Evolutionary conservation across 371 early-diverging fungal genomes (phyloP), one percentile per base, ranked within the genome.

Genomic region (Actinomucor elegans): DNA sequence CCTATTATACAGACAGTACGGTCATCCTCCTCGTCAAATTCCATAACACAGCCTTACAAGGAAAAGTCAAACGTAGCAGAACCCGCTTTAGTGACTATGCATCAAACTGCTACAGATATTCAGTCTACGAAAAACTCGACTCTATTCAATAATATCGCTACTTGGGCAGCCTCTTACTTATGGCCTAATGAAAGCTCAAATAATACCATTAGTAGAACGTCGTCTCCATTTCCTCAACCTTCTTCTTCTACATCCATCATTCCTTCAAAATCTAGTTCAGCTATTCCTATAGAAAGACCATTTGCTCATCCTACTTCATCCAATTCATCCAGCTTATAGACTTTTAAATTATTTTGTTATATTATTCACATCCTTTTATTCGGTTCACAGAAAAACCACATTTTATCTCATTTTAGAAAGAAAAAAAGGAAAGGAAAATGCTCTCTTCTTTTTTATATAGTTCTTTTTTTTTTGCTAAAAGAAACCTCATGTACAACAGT

Each of bases 81-180:
- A 34, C 64, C 64, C 18, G 64, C 64, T 20, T 26, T 63, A 41
- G 64, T 63, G 1, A 63, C 54, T 0, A 63, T 50, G 50, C 53
- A 63, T 45, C 64, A 63, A 31, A 63, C 51, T 21, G 64, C 64
- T 0, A 63, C 58, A 2, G 58, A 53, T 29, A 63, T 63, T 15
- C 32, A 54, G n/a, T 33, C 49, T 20, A 20, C 31, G 20, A 48
- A 2, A 40, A 52, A 41, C 24, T 24, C 28, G 9, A 43, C 31
- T 6, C 20, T 61, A 29, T 37, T 61, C 5, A 52, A 61, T 41
- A 34, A 56, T 8, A 51, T 61, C 32, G 56, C 62, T 29, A 35
- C 17, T 20, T 61, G 62, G 62, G 62, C 62, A 5, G 35, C 57
- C 29, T 61, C 62, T 4, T 61, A 61, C 38, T 36, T 61, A 33